A percentile compares a stretch with the other conserved stretches of the same genome.
Conservation (phyloP, 2,329 filamentous ascomycete species). For the Falciphora oryzae region DNA sequence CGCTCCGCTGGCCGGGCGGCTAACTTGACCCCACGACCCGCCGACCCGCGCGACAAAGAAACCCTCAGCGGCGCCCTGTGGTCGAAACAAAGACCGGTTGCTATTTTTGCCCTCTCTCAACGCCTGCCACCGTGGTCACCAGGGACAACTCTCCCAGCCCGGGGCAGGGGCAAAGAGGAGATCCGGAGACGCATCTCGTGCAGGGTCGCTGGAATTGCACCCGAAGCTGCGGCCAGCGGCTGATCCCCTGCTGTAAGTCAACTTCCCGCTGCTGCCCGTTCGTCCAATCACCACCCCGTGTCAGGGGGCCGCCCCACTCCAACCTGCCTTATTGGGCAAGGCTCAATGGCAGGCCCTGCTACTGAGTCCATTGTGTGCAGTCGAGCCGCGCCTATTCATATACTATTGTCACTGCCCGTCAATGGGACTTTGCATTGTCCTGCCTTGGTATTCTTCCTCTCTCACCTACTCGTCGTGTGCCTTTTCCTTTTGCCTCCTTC, state of each 20-base stretch:
- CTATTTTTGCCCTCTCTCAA: neutral
- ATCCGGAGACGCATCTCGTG: neutral
- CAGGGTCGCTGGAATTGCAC: neutral
- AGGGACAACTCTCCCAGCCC: neutral
- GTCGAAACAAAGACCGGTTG: slow-evolving; percentile 6
- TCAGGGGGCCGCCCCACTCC: neutral
- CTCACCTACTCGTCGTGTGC: neutral
- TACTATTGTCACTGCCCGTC: slow-evolving; percentile 1
- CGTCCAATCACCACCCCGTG: neutral
- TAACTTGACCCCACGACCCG: slow-evolving; percentile 1
- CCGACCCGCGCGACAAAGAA: slow-evolving; percentile 6
- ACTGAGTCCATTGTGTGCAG: neutral
- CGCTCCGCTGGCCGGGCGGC: slow-evolving; percentile 8
- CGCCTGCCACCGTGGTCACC: neutral
- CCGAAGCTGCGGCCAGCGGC: neutral
- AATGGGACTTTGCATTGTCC: neutral
- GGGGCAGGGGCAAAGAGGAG: neutral
- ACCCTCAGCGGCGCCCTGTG: neutral
- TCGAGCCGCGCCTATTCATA: neutral
- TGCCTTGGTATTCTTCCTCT: neutral
- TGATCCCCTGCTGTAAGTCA: neutral
- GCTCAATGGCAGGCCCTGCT: no score
- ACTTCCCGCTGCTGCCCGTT: neutral
- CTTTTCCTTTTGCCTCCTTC: neutral
- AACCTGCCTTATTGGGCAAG: neutral